Percentiles rank a stretch among this genome's conserved stretches.
phyloP scores from a whole-genome alignment of 805 yeast genomes.

The Candida nitratophila region DNA sequence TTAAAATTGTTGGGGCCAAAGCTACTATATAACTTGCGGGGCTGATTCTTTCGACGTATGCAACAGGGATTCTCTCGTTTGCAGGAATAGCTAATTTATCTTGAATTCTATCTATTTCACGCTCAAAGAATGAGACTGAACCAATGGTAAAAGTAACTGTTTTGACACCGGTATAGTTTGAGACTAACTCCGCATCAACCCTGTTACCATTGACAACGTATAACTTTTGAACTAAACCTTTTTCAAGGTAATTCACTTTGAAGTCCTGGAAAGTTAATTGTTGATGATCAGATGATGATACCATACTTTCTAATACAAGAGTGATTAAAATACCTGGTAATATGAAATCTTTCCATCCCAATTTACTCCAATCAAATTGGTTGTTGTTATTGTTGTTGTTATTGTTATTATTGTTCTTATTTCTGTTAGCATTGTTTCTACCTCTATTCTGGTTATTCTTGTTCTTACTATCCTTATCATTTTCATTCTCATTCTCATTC shows the following conservation, averaged over 20 bases:
- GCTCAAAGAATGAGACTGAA: conserved; percentile 82
- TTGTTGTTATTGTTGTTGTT: not conserved
- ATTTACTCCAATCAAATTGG: not conserved
- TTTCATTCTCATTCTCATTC: not conserved
- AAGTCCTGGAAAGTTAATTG: conserved; percentile 90
- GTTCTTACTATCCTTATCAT: not conserved
- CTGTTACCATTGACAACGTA: conserved; percentile 69
- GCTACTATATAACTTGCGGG: conserved; percentile 57
- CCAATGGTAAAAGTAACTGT: conserved; percentile 69
- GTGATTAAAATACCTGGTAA: not conserved
- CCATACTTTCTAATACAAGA: not conserved
- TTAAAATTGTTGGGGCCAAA: conserved; percentile 79
- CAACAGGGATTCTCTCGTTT: conserved; percentile 69
- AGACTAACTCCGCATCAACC: conserved; percentile 55
- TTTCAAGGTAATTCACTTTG: conserved; percentile 63
- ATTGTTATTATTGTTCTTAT: not conserved
- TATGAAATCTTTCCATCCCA: not conserved
- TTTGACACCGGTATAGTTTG: conserved; percentile 18
- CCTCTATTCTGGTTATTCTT: not conserved
- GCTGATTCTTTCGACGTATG: conserved; percentile 68
- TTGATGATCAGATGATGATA: conserved; percentile 9
- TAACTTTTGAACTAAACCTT: conserved; percentile 67
- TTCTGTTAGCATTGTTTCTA: too few species aligned
- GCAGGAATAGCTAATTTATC: conserved; percentile 56
- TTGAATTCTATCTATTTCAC: conserved; percentile 68